Base-by-base conservation (phyloP, 192 early-diverging fungal species). In the Fimicolochytrium jonesii region DNA sequence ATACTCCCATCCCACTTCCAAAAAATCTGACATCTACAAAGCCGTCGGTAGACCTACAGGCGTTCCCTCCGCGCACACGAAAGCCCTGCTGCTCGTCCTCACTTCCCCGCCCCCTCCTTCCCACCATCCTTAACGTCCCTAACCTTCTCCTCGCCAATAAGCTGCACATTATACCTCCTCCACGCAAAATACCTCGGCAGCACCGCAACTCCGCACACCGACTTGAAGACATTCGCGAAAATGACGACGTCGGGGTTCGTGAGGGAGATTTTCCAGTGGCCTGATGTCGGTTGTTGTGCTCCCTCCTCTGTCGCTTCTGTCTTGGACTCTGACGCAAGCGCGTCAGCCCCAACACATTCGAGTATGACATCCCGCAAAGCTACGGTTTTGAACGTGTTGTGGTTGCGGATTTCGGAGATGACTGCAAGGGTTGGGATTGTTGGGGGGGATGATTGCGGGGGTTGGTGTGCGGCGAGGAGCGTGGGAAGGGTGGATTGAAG, bases 191-290 rank as follows among this genome's bases (percentile, higher is more conserved):
- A 80, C 1, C 66, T 43, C 32, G 66, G 49, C n/a, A 77, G 42
- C 11, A 78, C 55, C 11, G 58, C 58, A 31, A 80, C 57, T 4
- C 78, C 76, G 33, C 74, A 77, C 2, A 75, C 69, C 35, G 72
- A 75, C 49, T 80, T 80, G 63, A 80, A 80, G 4, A 80, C 46
- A 2, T 59, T 59, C 22, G 71, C 52, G 51, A 77, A 77, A 6
- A 80, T 60, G 1, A 80, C 78, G 18, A 64, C 23, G 22, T 66
- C 48, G 3, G 78, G 78, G 13, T 64, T 54, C 9, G 54, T 77
- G 23, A 80, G 57, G 55, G 77, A 41, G 11, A 80, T 32, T 20
- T 64, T 74, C 15, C 20, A 64, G 31, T n/a, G n/a, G n/a, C n/a
- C n/a, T n/a, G n/a, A n/a, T n/a, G n/a, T n/a, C n/a, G n/a, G n/a